These are phyloP conservation scores for Cladorrhinum samala DNA, from an alignment of 495 filamentous ascomycete genomes.

Conservation along the genomic window DNA sequence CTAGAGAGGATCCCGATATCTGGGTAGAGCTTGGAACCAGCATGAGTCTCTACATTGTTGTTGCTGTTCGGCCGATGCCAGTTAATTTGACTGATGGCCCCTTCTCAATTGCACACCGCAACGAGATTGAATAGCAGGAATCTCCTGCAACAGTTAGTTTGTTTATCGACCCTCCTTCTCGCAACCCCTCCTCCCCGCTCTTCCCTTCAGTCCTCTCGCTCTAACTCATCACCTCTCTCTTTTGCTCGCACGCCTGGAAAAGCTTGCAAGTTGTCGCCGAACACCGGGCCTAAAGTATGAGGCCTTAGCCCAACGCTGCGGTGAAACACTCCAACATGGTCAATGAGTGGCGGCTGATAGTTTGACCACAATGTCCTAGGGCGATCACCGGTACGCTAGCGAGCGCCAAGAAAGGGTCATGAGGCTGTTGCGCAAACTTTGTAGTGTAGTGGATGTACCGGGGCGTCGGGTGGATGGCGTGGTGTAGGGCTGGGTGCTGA, in stretches of 20 bases:
- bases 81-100: no score
- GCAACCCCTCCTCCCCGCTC: background rate
- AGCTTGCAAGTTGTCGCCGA: background rate
- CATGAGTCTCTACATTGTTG: background rate
- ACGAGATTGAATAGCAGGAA: background rate
- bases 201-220: background rate
- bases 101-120: background rate
- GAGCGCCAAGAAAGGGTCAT: background rate
- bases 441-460: background rate
- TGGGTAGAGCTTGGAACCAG: no score
- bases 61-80: background rate
- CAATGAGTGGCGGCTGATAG: conserved; percentile 2
- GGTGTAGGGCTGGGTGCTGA: background rate
- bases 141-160: background rate
- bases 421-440: background rate
- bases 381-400: no score
- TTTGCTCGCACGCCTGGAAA: background rate
- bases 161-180: no score
- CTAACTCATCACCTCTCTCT: background rate
- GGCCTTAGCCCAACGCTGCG: conserved; percentile 8
- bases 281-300: conserved; percentile 1
- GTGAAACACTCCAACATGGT: conserved; percentile 14
- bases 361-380: background rate
- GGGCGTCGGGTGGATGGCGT: background rate
- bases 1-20: no score